A percentile compares a stretch with the other conserved stretches of the same genome.
Conservation (phyloP, 148 eudicot species). For the Rhododendron vialii region DNA sequence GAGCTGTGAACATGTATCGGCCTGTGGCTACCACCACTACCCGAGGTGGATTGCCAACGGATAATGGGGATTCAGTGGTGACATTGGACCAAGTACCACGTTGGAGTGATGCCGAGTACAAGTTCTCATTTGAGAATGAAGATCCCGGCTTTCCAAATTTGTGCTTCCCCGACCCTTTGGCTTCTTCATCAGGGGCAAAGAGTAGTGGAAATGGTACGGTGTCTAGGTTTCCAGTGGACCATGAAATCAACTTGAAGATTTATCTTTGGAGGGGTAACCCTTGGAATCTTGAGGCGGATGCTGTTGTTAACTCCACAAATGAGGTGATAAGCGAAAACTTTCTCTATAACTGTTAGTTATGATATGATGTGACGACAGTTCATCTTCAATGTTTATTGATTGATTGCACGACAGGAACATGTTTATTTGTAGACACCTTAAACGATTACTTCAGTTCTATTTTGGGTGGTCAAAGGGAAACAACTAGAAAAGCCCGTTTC, state of each 20-base stretch:
- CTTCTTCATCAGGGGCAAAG: slow-evolving; percentile 60
- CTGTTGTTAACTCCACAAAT: slow-evolving; percentile 96
- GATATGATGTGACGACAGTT: background rate
- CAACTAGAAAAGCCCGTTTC: background rate
- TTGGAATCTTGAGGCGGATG: slow-evolving; percentile 99
- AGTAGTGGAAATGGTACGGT: slow-evolving; percentile 54
- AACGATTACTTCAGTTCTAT: background rate
- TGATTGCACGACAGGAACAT: background rate
- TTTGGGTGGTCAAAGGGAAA: slow-evolving; percentile 4
- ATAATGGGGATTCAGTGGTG: slow-evolving; percentile 71
- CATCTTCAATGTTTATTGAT: background rate
- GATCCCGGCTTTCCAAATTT: slow-evolving; percentile 42
- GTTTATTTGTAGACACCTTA: background rate
- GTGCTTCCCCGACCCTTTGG: slow-evolving; percentile 77
- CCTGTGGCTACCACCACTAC: slow-evolving; percentile 52
- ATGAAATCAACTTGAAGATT: slow-evolving; percentile 77
- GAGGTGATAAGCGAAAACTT: slow-evolving; percentile 51
- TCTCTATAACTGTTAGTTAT: background rate
- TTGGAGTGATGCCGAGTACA: slow-evolving; percentile 79
- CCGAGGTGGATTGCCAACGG: slow-evolving; percentile 68
- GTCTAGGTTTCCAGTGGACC: slow-evolving; percentile 88
- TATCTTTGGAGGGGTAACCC: slow-evolving; percentile 98
- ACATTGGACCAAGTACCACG: slow-evolving; percentile 94
- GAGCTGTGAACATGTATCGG: slow-evolving; percentile 18
- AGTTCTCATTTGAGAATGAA: slow-evolving; percentile 58